Percentiles rank a stretch among this genome's conserved stretches.
Evolutionary conservation across 2,329 filamentous ascomycete species (phyloP).

Genomic region (Periconia sp.): DNA sequence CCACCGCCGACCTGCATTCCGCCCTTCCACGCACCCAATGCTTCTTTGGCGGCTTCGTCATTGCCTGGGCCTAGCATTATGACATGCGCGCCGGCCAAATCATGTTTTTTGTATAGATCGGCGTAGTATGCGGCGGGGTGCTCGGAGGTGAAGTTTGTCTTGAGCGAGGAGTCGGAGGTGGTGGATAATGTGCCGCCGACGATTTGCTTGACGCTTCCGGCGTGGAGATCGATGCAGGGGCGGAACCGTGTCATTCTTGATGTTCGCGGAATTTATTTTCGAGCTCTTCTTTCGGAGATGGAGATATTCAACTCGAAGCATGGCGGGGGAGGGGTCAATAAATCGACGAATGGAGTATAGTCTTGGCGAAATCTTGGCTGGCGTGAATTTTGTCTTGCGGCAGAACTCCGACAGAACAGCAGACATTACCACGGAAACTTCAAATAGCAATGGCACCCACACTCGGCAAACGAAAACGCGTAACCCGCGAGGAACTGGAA

Average conservation of each 20-base stretch:
- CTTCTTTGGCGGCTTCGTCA: constrained; percentile 74
- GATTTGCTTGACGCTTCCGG: constrained; percentile 98
- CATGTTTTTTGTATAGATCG: constrained; percentile 74
- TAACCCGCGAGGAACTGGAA: constrained; percentile 34
- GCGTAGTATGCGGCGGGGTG: constrained; percentile 83
- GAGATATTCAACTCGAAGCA: constrained; percentile 6
- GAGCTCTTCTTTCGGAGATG: not conserved
- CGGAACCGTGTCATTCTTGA: constrained; percentile 83
- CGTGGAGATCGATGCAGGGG: constrained; percentile 95
- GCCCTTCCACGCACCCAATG: constrained; percentile 75
- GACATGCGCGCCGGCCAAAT: constrained; percentile 80
- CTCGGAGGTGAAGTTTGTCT: constrained; percentile 90
- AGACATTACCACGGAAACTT: not conserved
- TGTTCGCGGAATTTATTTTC: not conserved
- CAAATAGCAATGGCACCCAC: constrained; percentile 40
- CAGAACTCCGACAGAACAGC: not conserved
- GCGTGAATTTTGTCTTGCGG: constrained; percentile 7
- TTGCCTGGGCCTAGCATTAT: constrained; percentile 96
- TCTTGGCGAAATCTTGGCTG: constrained; percentile 15
- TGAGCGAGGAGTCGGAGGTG: constrained; percentile 52
- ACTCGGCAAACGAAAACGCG: constrained; percentile 51
- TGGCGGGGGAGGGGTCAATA: constrained; percentile 15
- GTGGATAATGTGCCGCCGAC: constrained; percentile 80
- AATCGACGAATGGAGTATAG: not conserved
- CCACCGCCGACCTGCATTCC: constrained; percentile 92